Base-by-base conservation (phyloP, 2,329 filamentous ascomycete species). In the Pseudocercospora vitis region DNA sequence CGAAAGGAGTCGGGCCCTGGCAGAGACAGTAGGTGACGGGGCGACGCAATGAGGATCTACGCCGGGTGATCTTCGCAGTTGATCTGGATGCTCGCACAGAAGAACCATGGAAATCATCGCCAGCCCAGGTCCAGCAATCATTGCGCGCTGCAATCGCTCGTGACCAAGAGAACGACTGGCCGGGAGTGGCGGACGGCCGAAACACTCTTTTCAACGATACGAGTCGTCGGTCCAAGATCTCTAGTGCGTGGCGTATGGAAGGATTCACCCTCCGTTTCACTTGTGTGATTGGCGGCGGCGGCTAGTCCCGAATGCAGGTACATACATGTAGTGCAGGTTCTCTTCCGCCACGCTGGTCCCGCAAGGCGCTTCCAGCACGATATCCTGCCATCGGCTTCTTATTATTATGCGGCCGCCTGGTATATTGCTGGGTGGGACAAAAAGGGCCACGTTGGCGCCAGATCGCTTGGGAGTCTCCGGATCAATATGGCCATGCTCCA, bases 1-100 rank as follows among this genome's bases (percentile, higher is more conserved):
- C n/a, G 26, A 23, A n/a, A 7, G 21, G 28, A 46, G 16, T 29
- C 21, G 14, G n/a, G 28, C 12, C 23, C 42, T 46, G 23, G 42
- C 28, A 46, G 23, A n/a, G n/a, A n/a, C n/a, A n/a, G 11, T 46
- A 16, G 42, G 29, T 28, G 33, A 26, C 18, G 35, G 4, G n/a
- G n/a, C n/a, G n/a, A 39, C 21, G 26, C 26, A 18, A 47, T 47
- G 44, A 47, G 24, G 44, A 47, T 47, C 44, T 24, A 18, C 44
- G 44, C 19, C 5, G 44, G 44, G n/a, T 29, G 24, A 29, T 29
- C 28, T 46, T 46, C 40, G 40, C 23, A 18, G 9, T 16, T 7
- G 39, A 24, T 19, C 16, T 18, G 8, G 33, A 8, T 37, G 8
- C 12, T n/a, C 33, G 12, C 37, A n/a, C 16, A 40, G 26, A 29